Evolutionary conservation across 1,284 basidiomycete species (phyloP).

Genomic region (Heterobasidion occidentale): DNA sequence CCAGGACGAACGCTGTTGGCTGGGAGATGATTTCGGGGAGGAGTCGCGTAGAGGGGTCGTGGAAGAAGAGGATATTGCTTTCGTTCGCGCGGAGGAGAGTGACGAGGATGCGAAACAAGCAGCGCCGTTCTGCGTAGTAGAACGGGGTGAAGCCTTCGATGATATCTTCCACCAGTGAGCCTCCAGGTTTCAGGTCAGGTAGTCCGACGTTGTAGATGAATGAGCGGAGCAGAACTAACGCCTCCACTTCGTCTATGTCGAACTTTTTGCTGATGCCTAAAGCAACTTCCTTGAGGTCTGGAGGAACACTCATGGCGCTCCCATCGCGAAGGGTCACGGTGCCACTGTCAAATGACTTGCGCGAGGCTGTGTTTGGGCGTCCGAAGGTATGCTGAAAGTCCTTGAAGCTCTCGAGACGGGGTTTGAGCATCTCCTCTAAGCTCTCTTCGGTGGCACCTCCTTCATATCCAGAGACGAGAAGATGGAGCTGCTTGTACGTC

Average conservation of each 20-base stretch:
- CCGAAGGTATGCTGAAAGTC: slow-evolving; percentile 57
- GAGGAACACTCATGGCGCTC: slow-evolving; percentile 50
- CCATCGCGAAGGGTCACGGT: slow-evolving; percentile 60
- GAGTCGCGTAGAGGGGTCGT: slow-evolving; percentile 43
- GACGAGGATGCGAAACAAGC: slow-evolving; percentile 51
- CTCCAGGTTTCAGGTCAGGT: slow-evolving; percentile 36
- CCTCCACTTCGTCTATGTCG: slow-evolving; percentile 70
- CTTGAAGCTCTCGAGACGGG: slow-evolving; percentile 48
- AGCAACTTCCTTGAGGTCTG: slow-evolving; percentile 59
- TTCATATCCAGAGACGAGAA: slow-evolving; percentile 46
- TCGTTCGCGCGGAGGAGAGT: slow-evolving; percentile 60
- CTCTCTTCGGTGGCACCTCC: slow-evolving; percentile 47
- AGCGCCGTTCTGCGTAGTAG: slow-evolving; percentile 75
- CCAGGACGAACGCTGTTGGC: slow-evolving; percentile 45
- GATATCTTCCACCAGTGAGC: slow-evolving; percentile 49
- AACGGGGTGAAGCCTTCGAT: slow-evolving; percentile 70
- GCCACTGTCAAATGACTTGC: slow-evolving; percentile 56
- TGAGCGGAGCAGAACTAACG: slow-evolving; percentile 63
- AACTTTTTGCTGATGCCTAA: slow-evolving; percentile 64
- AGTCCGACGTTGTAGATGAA: slow-evolving; percentile 77
- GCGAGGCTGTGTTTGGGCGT: slow-evolving; percentile 57
- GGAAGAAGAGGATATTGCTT: slow-evolving; percentile 43
- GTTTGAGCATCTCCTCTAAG: slow-evolving; percentile 45
- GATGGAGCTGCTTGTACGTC: slow-evolving; percentile 60
- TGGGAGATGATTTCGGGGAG: slow-evolving; percentile 59